phyloP scores from a whole-genome alignment of 2,329 filamentous ascomycete genomes.

The Penicillium rolfsii region DNA sequence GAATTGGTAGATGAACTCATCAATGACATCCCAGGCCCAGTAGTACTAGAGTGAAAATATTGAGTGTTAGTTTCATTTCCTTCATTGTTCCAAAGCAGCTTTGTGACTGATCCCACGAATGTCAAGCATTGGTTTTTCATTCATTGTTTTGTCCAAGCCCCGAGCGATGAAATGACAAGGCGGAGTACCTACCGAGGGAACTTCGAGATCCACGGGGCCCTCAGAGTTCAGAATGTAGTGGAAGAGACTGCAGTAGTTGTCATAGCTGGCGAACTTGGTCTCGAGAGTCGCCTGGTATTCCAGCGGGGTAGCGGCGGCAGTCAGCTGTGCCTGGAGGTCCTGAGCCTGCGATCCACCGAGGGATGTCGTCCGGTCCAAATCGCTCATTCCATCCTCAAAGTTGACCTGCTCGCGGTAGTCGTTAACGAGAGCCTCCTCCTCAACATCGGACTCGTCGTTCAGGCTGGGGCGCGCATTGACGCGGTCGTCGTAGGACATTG shows the following conservation, averaged over 20 bases:
- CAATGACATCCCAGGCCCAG: conserved; percentile 99
- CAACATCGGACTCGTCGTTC: conserved; percentile 86
- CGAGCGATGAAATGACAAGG: conserved; percentile 13
- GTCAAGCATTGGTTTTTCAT: conserved; percentile 22
- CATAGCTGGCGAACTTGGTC: conserved; percentile 98
- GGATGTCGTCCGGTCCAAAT: conserved; percentile 74
- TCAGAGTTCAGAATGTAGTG: conserved; percentile 99
- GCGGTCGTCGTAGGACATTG: conserved; percentile 52
- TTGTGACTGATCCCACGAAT: conserved; percentile 10
- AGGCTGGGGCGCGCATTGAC: conserved; percentile 47
- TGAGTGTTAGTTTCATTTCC: conserved; percentile 20
- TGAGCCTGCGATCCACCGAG: conserved; percentile 75
- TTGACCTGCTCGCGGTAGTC: conserved; percentile 97
- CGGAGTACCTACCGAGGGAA: conserved; percentile 76
- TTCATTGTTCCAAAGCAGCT: not conserved
- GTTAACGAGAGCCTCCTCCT: conserved; percentile 93
- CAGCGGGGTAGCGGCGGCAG: conserved; percentile 88
- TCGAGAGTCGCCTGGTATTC: conserved; percentile 96
- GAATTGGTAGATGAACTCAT: conserved; percentile 99
- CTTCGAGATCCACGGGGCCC: conserved; percentile 95
- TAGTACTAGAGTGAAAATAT: conserved; percentile 69
- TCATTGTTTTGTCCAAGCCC: conserved; percentile 10
- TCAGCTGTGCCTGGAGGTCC: conserved; percentile 90
- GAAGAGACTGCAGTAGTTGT: conserved; percentile 98
- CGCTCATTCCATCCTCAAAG: conserved; percentile 83